Conservation (phyloP, 2,329 filamentous ascomycete genomes). For the Cordyceps fumosorosea region DNA sequence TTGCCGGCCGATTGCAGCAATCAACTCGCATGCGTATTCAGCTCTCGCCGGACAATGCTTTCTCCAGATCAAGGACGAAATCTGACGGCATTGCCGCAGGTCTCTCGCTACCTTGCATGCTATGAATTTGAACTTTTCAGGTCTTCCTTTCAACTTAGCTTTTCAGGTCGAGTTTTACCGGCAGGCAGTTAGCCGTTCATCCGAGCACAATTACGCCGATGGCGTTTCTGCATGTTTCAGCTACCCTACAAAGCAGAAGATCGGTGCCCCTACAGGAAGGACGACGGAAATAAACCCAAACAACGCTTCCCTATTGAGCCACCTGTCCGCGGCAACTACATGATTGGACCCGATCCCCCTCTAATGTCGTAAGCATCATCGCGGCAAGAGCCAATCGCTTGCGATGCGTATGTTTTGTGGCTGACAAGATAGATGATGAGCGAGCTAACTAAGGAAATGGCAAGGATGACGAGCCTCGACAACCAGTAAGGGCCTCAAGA, state of each 20-base stretch:
- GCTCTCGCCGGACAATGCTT: background rate
- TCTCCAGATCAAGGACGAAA: background rate
- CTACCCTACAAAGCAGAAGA: background rate
- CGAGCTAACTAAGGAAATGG: background rate
- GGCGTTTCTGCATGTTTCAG: background rate
- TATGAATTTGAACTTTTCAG: background rate
- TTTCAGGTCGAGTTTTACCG: background rate
- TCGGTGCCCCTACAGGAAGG: background rate
- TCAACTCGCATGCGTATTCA: background rate
- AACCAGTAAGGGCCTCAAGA: too few relatives aligned
- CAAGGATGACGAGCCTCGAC: background rate
- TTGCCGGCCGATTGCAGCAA: background rate
- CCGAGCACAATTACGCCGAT: background rate
- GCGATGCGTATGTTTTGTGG: slow-evolving; percentile 3
- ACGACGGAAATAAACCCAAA: background rate
- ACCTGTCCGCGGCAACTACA: background rate
- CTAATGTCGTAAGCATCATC: background rate
- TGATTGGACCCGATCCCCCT: slow-evolving; percentile 2
- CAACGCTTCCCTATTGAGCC: background rate
- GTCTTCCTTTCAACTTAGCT: background rate
- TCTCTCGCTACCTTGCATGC: background rate
- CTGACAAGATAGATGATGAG: background rate
- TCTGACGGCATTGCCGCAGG: background rate
- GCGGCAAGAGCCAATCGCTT: background rate
- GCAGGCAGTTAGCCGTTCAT: background rate